Evolutionary conservation across 768 basidiomycete species (phyloP).

Genomic region (Mycena vitilis): DNA sequence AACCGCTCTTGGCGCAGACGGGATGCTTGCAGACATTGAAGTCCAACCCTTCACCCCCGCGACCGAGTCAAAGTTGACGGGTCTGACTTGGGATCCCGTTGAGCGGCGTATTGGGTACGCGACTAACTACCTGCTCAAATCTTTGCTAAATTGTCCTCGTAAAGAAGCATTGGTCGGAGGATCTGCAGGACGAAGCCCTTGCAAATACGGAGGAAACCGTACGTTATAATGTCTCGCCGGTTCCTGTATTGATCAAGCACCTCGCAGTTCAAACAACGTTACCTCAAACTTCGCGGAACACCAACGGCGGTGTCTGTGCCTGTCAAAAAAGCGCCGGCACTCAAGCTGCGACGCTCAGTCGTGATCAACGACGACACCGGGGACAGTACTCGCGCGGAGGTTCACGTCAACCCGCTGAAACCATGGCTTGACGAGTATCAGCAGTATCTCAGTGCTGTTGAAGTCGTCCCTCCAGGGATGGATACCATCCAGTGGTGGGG

Average conservation of each 20-base stretch:
- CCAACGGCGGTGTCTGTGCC: slow-evolving; percentile 4
- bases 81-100: too few relatives aligned
- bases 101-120: too few relatives aligned
- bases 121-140: background rate
- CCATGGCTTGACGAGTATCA: slow-evolving; percentile 20
- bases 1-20: background rate
- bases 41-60: background rate
- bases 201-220: slow-evolving; percentile 31
- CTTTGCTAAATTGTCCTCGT: too few relatives aligned
- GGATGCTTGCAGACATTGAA: slow-evolving; percentile 11
- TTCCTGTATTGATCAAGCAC: slow-evolving; percentile 7
- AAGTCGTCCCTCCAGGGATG: slow-evolving; percentile 11
- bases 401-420: background rate
- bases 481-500: slow-evolving; percentile 25
- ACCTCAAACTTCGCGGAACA: background rate
- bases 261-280: slow-evolving; percentile 8
- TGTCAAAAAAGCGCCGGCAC: slow-evolving; percentile 4
- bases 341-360: background rate
- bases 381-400: background rate
- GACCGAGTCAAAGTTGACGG: background rate
- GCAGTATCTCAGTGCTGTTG: slow-evolving; percentile 6
- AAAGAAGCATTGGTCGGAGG: slow-evolving; percentile 41
- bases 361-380: slow-evolving; percentile 5
- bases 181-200: slow-evolving; percentile 33
- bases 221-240: slow-evolving; percentile 12